These are phyloP conservation scores for Irineochytrium annulatum DNA, from an alignment of 192 early-diverging fungal genomes.

Conservation along the genomic window DNA sequence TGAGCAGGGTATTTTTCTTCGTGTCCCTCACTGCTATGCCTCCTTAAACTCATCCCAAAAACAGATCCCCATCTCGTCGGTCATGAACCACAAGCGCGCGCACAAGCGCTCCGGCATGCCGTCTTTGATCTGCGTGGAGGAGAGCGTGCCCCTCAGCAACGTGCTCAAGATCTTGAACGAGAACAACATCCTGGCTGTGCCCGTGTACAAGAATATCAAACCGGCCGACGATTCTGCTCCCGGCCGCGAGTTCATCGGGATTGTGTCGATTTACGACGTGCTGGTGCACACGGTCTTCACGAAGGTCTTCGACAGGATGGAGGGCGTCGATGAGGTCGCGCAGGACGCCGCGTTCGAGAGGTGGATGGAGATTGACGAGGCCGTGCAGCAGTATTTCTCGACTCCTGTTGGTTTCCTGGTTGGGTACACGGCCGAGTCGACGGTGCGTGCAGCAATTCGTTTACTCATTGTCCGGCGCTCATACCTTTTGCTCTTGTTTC, in stretches of 20 bases:
- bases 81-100: slow-evolving; percentile 26
- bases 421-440: slow-evolving; percentile 31
- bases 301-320: slow-evolving; percentile 42
- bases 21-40: too few species aligned
- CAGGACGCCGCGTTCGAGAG: neutral
- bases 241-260: slow-evolving; percentile 28
- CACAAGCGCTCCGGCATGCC: slow-evolving; percentile 1
- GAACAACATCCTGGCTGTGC: slow-evolving; percentile 37
- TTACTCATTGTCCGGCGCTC: too few species aligned
- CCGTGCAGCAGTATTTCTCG: slow-evolving; percentile 35
- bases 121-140: slow-evolving; percentile 30
- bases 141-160: slow-evolving; percentile 25
- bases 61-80: slow-evolving; percentile 24
- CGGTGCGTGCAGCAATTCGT: too few species aligned
- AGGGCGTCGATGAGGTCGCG: slow-evolving; percentile 7
- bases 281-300: slow-evolving; percentile 43
- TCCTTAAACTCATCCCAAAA: too few species aligned
- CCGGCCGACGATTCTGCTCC: neutral
- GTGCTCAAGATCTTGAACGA: slow-evolving; percentile 32
- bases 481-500: too few species aligned
- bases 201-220: slow-evolving; percentile 19
- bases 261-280: slow-evolving; percentile 50
- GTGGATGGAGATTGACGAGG: slow-evolving; percentile 11
- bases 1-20: too few species aligned
- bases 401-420: slow-evolving; percentile 32